Evolutionary conservation across 805 yeast genomes (phyloP).

Genomic region (Phaffomyces antillensis): DNA sequence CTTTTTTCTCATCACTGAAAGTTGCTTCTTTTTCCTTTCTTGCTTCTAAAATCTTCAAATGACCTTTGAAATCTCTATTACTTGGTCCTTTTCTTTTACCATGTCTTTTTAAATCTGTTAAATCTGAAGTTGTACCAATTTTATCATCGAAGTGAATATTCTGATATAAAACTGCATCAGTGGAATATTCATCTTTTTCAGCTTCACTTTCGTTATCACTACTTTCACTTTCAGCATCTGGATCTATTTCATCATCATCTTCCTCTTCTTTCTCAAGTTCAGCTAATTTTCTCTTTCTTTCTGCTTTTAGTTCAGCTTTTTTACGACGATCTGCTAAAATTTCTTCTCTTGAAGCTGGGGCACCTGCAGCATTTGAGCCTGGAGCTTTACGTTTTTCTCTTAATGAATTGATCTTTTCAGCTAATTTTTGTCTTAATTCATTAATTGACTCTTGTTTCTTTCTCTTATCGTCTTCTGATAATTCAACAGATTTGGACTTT

Average conservation of each 20-base stretch:
- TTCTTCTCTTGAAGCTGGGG: constrained; percentile 79
- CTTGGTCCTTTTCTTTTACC: constrained; percentile 76
- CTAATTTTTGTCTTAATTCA: constrained; percentile 70
- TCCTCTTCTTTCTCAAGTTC: constrained; percentile 33
- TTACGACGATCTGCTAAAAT: constrained; percentile 60
- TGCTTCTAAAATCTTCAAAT: constrained; percentile 65
- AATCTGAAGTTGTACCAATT: constrained; percentile 67
- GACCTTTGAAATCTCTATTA: constrained; percentile 76
- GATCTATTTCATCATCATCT: constrained; percentile 36
- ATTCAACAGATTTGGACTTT: constrained; percentile 20
- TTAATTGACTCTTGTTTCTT: constrained; percentile 49
- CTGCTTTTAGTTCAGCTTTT: constrained; percentile 27
- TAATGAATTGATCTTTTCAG: constrained; percentile 60
- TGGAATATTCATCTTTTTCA: constrained; percentile 25
- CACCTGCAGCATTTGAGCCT: constrained; percentile 73
- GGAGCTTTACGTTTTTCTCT: constrained; percentile 87
- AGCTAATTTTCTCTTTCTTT: constrained; percentile 31
- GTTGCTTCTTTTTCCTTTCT: constrained; percentile 57
- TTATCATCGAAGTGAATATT: constrained; percentile 83
- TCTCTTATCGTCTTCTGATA: constrained; percentile 42
- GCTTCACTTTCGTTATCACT: constrained; percentile 28
- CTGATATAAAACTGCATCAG: constrained; percentile 56
- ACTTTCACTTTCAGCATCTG: constrained; percentile 34
- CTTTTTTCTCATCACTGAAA: constrained; percentile 56
- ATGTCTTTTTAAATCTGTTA: constrained; percentile 46